phyloP scores from a whole-genome alignment of 768 basidiomycete species.

The Phallus indusiatus region DNA sequence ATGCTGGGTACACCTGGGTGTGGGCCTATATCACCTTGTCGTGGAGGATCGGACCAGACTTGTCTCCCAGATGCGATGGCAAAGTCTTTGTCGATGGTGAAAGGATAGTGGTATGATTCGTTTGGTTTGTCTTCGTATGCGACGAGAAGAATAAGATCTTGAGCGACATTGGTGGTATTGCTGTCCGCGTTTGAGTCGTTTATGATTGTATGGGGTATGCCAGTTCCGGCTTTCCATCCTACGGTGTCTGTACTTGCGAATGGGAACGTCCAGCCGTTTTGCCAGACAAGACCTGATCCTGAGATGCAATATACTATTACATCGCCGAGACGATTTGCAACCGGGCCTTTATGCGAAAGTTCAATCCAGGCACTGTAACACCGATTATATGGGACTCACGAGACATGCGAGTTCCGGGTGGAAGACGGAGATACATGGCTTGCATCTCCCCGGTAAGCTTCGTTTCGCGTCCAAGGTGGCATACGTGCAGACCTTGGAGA shows the following conservation, averaged over 20 bases:
- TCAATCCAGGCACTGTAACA: not conserved
- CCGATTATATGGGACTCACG: not conserved
- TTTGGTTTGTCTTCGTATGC: slow-evolving; percentile 10
- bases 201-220: slow-evolving; percentile 15
- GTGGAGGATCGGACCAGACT: slow-evolving; percentile 11
- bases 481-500: not conserved
- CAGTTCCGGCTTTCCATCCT: slow-evolving; percentile 17
- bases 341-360: slow-evolving; percentile 1
- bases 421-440: slow-evolving; percentile 7
- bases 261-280: slow-evolving; percentile 9
- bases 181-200: slow-evolving; percentile 14
- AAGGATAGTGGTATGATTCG: slow-evolving; percentile 8
- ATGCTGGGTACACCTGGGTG: slow-evolving; percentile 12
- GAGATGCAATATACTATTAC: slow-evolving; percentile 6
- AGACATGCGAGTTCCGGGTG: slow-evolving; percentile 5
- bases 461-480: slow-evolving; percentile 2
- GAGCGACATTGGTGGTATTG: not conserved
- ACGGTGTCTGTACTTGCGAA: slow-evolving; percentile 6
- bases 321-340: slow-evolving; percentile 5
- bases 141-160: slow-evolving; percentile 11
- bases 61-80: not conserved
- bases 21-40: slow-evolving; percentile 12
- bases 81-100: slow-evolving; percentile 4
- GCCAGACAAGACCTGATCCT: slow-evolving; percentile 2
- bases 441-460: slow-evolving; percentile 2